Percentiles rank a stretch among this genome's conserved stretches.
These are phyloP conservation scores for Tylopilus balloui DNA, from an alignment of 768 basidiomycete genomes.

Conservation along the genomic window DNA sequence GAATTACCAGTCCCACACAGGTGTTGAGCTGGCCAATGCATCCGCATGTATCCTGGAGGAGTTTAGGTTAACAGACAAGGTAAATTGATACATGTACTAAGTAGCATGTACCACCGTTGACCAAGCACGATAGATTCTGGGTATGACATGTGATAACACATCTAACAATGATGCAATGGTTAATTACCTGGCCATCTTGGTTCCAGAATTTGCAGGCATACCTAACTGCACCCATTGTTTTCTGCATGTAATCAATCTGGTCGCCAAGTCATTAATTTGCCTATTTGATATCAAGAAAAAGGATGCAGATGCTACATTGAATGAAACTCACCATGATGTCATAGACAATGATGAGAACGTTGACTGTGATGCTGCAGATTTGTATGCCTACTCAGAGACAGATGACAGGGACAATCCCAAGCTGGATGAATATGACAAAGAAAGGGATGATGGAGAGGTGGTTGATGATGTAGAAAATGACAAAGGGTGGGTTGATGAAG, in stretches of 20 bases:
- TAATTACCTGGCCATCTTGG: not conserved
- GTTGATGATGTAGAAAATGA: not conserved
- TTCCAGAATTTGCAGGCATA: not conserved
- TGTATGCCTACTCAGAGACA: no score
- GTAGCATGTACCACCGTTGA: not conserved
- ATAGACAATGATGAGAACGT: not conserved
- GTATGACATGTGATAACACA: not conserved
- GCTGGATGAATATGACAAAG: not conserved
- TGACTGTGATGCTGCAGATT: not conserved
- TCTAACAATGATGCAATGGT: not conserved
- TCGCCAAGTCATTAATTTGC: not conserved
- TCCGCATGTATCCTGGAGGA: not conserved
- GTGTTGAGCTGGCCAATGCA: not conserved
- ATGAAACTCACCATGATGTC: not conserved
- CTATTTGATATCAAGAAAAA: not conserved
- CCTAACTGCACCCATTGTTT: not conserved
- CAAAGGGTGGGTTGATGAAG: not conserved
- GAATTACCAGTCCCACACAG: not conserved
- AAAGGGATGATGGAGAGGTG: not conserved
- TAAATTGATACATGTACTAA: not conserved
- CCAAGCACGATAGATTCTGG: not conserved
- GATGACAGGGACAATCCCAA: no score
- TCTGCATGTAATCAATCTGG: not conserved
- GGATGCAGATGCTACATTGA: not conserved
- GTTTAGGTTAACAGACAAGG: not conserved